Conservation (phyloP, 768 basidiomycete species). For the Lentinula guzmanii region DNA sequence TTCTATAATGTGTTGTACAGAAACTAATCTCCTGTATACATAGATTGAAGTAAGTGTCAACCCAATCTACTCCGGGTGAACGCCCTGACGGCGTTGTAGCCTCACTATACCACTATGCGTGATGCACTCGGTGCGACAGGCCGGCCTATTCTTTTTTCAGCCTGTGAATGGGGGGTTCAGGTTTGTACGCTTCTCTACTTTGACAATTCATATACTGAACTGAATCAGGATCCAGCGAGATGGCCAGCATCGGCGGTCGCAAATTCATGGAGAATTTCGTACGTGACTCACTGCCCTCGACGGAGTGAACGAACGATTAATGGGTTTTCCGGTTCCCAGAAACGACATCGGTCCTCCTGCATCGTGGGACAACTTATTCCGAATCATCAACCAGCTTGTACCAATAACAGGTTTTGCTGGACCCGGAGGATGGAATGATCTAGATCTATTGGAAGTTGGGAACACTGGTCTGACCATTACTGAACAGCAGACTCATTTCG, state of each 20-base stretch:
- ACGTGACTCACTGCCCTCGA: constrained; percentile 8
- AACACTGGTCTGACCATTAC: constrained; percentile 34
- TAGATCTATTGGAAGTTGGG: constrained; percentile 50
- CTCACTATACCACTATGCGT: constrained; percentile 39
- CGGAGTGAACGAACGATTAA: not conserved
- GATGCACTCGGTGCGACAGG: constrained; percentile 37
- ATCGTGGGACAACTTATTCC: constrained; percentile 40
- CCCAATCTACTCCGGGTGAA: not conserved
- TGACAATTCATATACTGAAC: not conserved
- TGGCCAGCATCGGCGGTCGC: constrained; percentile 40
- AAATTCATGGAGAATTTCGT: constrained; percentile 49
- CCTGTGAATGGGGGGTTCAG: constrained; percentile 48
- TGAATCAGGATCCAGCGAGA: constrained; percentile 34
- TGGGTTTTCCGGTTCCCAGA: constrained; percentile 14
- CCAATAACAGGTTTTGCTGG: constrained; percentile 44
- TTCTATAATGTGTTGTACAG: not conserved
- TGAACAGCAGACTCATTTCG: constrained; percentile 30
- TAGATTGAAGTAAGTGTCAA: constrained; percentile 28
- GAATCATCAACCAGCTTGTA: constrained; percentile 47
- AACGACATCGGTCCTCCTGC: constrained; percentile 43
- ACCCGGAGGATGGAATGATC: constrained; percentile 42
- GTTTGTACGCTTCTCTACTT: not conserved
- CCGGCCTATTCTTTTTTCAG: constrained; percentile 43
- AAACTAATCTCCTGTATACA: not conserved
- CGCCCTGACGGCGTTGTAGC: constrained; percentile 15